phyloP scores from a whole-genome alignment of 805 yeast genomes.

The Scheffersomyces stipitis region DNA sequence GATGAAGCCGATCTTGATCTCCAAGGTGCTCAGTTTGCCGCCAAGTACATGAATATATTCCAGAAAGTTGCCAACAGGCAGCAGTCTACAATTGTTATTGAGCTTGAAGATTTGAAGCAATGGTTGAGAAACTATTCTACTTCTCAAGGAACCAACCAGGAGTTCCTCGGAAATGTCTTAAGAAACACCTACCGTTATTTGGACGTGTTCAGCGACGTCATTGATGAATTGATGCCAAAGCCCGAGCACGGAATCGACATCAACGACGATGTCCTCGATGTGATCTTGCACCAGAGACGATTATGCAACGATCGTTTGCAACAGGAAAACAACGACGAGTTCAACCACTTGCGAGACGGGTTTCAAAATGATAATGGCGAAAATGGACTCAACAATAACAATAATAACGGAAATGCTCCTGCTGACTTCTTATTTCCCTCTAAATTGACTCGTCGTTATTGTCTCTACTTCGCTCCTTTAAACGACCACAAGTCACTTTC shows the following conservation, averaged over 20 bases:
- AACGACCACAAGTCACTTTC: slow-evolving; percentile 64
- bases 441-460: slow-evolving; percentile 81
- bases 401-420: slow-evolving; percentile 15
- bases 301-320: slow-evolving; percentile 74
- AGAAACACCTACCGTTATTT: slow-evolving; percentile 77
- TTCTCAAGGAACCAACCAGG: slow-evolving; percentile 5
- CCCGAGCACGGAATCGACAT: slow-evolving; percentile 80
- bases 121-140: slow-evolving; percentile 53
- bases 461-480: slow-evolving; percentile 82
- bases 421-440: slow-evolving; percentile 72
- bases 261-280: slow-evolving; percentile 89
- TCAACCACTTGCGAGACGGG: slow-evolving; percentile 41
- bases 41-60: slow-evolving; percentile 70
- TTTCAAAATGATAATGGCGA: slow-evolving; percentile 11
- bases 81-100: slow-evolving; percentile 62
- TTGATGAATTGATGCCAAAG: slow-evolving; percentile 81
- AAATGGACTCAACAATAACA: slow-evolving; percentile 13
- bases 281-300: slow-evolving; percentile 85
- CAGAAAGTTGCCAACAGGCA: slow-evolving; percentile 88
- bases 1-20: slow-evolving; percentile 21
- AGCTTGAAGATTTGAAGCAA: slow-evolving; percentile 77
- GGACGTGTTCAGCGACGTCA: slow-evolving; percentile 71
- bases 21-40: slow-evolving; percentile 7
- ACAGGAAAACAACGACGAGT: slow-evolving; percentile 66
- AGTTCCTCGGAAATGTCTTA: slow-evolving; percentile 56